Evolutionary conservation across 495 filamentous ascomycete genomes (phyloP), one percentile per base, ranked within the genome.

Genomic region (Penicillium arizonense): DNA sequence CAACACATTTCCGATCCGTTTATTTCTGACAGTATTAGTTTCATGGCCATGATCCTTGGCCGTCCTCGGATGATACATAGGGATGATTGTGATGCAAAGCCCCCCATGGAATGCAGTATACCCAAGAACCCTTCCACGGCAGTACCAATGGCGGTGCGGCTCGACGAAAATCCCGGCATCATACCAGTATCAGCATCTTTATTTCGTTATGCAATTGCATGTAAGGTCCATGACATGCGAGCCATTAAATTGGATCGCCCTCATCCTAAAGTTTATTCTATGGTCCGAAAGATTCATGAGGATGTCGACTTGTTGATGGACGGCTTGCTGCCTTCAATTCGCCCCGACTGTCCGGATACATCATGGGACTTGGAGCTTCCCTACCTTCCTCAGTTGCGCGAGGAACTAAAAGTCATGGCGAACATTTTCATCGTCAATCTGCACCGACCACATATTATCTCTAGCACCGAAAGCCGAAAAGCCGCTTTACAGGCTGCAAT

Each of bases 21-120:
- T 37, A 2, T 33, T 4, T 47, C 50, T 58, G 33, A 55, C 50
- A 26, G 5, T 8, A 24, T 10, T 16, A 58, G 55, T 33, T 35
- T 56, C 20, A 58, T 58, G 55, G 50, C 55, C 24, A 48, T 58
- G 50, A 49, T 56, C n/a, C 55, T 58, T 21, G 55, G 55, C 5
- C 23, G 23, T 4, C 23, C 23, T 4, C 23, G 24, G 14, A 54
- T 39, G 30, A 55, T 56, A 16, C 20, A 56, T 38, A 26, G 38
- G 16, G 36, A 34, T 37, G 53, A 56, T 32, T 55, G 53, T 39
- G 49, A 52, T 34, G 12, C 44, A 35, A 53, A 45, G 23, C 40
- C 41, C 23, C 42, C 50, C 2, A 16, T 32, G 20, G 42, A 53
- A 32, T 35, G 45, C 28, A 48, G n/a, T 48, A 48, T 48, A 48